Base-by-base conservation (phyloP, 768 basidiomycete genomes). In the Peribolospora baueri region DNA sequence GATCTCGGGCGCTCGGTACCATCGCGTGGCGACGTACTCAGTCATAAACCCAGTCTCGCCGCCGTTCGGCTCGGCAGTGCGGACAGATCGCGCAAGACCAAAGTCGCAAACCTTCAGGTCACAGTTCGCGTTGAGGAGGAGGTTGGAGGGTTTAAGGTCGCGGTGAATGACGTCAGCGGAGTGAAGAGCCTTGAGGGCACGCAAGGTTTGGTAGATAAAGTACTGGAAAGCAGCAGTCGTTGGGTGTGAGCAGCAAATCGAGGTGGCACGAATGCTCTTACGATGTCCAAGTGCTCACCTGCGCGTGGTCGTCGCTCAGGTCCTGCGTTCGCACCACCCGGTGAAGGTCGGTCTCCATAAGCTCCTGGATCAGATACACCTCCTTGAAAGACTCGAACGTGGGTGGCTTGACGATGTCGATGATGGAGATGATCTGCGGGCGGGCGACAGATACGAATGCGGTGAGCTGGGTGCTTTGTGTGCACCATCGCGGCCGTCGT, bases 161-260 rank as follows among this genome's bases (percentile, higher is more conserved):
- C 91, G 79, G 57, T 70, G 69, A 40, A 98, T 77, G 53, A 97
- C 87, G 63, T 95, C 61, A 9, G 60, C 63, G 0, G 84, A 84
- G 65, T 95, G 90, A 2, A 95, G 75, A 0, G 88, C 88, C 67
- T 98, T 98, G 59, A 98, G 70, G 0, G 87, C 91, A 47, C 91
- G 77, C 2, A 93, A 75, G 0, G 87, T 87, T 79, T 95, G 91
- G 67, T 98, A 98, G 60, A 91, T 80, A 65, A 98, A 95, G 67
- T 98, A 98, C 68, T 97, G 87, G 61, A 79, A 81, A 42, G 9
- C n/a, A 25, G 8, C 5, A 5, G 48, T 39, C 39, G 54, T 42
- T 14, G 10, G 14, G 25, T 36, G 38, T 39, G 11, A 7, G 38
- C 2, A 7, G 7, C 37, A 37, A 14, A 42, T 13, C 39, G 46